Percentiles rank a stretch among this genome's conserved stretches.
Conservation (phyloP, 2,329 filamentous ascomycete species). For the Fusarium falciforme region DNA sequence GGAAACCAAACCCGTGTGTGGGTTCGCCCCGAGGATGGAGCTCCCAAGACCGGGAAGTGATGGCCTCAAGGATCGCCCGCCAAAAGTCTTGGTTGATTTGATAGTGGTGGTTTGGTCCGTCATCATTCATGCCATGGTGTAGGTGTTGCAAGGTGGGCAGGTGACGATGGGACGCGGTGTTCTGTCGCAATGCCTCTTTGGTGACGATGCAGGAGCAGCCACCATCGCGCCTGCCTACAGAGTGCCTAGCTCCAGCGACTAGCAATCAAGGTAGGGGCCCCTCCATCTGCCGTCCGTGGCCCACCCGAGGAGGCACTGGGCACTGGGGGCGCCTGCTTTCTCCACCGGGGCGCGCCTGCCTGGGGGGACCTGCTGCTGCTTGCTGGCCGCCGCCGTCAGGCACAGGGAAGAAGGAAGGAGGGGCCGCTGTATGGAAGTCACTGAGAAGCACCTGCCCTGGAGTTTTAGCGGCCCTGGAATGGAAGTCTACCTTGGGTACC, state of each 20-base stretch:
- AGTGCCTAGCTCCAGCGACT: conserved; percentile 1
- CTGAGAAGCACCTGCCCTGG: background rate
- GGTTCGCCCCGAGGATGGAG: conserved; percentile 13
- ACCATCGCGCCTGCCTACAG: conserved; percentile 2
- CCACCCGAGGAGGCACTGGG: background rate
- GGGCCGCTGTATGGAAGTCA: background rate
- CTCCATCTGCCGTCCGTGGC: conserved; percentile 1
- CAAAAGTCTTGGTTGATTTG: conserved; percentile 1
- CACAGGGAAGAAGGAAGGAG: conserved; percentile 3
- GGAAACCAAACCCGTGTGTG: conserved; percentile 10
- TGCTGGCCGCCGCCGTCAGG: conserved; percentile 9
- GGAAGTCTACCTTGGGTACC: background rate
- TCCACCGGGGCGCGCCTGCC: conserved; percentile 3
- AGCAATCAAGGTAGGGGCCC: background rate
- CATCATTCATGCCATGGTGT: background rate
- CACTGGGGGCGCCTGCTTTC: background rate
- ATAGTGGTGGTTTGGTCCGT: conserved; percentile 5
- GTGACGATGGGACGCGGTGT: conserved; percentile 27
- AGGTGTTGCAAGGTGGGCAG: conserved; percentile 26
- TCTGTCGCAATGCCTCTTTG: conserved; percentile 24
- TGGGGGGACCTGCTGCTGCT: background rate
- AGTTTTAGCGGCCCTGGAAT: background rate
- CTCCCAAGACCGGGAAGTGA: background rate
- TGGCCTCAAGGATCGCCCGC: background rate
- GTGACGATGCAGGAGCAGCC: conserved; percentile 6